Evolutionary conservation across 345 rosid species (phyloP).

Genomic region (Noccaea bulbosa): DNA sequence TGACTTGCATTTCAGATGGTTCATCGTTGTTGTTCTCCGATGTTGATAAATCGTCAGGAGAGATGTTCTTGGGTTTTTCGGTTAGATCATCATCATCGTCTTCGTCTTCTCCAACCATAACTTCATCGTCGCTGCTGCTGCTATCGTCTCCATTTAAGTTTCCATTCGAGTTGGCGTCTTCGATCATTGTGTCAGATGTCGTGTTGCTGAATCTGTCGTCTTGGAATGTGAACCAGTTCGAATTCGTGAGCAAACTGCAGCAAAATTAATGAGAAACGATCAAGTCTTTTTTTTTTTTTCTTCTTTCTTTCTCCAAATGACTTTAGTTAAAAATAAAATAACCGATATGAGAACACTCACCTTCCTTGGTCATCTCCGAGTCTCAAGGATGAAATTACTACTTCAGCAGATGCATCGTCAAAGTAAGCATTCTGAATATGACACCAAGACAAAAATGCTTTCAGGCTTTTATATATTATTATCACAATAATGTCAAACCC

Average conservation of each 20-base stretch:
- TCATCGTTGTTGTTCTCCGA: constrained; percentile 47
- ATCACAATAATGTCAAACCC: constrained; percentile 17
- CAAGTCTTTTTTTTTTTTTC: background rate
- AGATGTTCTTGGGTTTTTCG: constrained; percentile 54
- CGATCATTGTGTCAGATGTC: constrained; percentile 62
- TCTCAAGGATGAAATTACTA: constrained; percentile 90
- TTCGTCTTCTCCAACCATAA: constrained; percentile 86
- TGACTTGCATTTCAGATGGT: constrained; percentile 59
- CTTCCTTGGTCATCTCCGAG: constrained; percentile 97
- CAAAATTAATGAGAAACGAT: constrained; percentile 2
- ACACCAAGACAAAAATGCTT: constrained; percentile 8
- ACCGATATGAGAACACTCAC: constrained; percentile 46
- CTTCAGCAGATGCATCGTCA: constrained; percentile 92
- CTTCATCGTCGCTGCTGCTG: constrained; percentile 85
- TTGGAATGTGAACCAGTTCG: constrained; percentile 98
- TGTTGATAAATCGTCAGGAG: constrained; percentile 27
- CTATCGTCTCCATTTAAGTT: constrained; percentile 65
- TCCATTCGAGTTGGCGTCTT: constrained; percentile 70
- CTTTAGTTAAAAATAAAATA: background rate
- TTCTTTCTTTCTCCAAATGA: no score
- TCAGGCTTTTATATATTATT: background rate
- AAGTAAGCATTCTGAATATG: constrained; percentile 84
- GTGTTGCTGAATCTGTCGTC: constrained; percentile 67
- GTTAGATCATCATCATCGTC: constrained; percentile 64
- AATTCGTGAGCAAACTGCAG: constrained; percentile 83